These are phyloP conservation scores for Brassica balearica DNA, from an alignment of 441 rosid genomes.

Conservation along the genomic window DNA sequence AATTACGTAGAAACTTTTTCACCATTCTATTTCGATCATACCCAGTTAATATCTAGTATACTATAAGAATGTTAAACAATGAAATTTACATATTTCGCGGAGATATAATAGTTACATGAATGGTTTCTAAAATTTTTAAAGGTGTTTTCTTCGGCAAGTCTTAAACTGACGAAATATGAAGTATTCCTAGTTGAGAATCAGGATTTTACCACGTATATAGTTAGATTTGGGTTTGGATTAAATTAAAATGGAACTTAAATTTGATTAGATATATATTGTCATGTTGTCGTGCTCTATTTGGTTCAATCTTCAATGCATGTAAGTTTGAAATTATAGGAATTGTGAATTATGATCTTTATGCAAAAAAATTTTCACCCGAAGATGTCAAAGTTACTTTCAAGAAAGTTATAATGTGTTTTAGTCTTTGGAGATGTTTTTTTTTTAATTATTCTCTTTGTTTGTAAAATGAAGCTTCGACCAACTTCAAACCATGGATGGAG, in stretches of 20 bases:
- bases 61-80: background rate
- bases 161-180: background rate
- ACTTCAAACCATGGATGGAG: conserved; percentile 55
- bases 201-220: background rate
- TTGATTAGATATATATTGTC: background rate
- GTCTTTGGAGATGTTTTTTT: background rate
- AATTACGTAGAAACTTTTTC: background rate
- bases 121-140: background rate
- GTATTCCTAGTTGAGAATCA: background rate
- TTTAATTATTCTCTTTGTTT: conserved; percentile 23
- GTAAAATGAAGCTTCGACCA: conserved; percentile 66
- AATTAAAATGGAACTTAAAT: background rate
- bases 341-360: background rate
- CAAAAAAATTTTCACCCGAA: background rate
- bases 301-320: background rate
- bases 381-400: background rate
- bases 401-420: conserved; percentile 7
- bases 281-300: conserved; percentile 8
- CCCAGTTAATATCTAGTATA: background rate
- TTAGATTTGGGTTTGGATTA: background rate
- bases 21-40: background rate
- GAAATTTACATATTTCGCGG: background rate
- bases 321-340: background rate
- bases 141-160: background rate
- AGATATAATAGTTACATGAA: background rate